These are phyloP conservation scores for Mrakia gelida DNA, from an alignment of 768 basidiomycete genomes.

Conservation along the genomic window DNA sequence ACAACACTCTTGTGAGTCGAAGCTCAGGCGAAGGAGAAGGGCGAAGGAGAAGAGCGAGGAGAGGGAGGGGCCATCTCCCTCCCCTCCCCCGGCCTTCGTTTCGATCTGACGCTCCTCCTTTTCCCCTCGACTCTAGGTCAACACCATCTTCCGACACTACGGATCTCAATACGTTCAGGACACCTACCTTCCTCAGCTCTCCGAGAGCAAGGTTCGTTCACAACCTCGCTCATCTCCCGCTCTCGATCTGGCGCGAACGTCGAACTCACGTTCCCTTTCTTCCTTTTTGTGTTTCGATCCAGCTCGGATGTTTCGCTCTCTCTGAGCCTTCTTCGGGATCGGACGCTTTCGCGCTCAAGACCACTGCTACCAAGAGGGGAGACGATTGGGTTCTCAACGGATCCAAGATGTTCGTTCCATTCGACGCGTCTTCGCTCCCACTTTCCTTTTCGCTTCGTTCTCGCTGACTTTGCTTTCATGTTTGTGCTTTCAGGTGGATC, in stretches of 20 bases:
- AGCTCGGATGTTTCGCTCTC: constrained; percentile 95
- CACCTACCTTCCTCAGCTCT: constrained; percentile 79
- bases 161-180: constrained; percentile 78
- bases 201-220: constrained; percentile 63
- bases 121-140: neutral
- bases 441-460: neutral
- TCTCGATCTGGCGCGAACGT: constrained; percentile 21
- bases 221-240: neutral
- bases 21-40: neutral
- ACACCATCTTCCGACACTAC: constrained; percentile 85
- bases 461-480: neutral
- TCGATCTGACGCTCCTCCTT: too few species aligned
- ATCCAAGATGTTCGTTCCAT: constrained; percentile 69
- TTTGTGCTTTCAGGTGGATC: constrained; percentile 59
- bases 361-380: constrained; percentile 71
- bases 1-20: constrained; percentile 84
- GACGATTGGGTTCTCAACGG: constrained; percentile 84
- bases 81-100: too few species aligned
- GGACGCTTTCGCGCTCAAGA: constrained; percentile 94
- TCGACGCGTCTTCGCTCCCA: neutral
- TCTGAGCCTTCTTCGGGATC: constrained; percentile 91
- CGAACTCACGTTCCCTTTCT: constrained; percentile 3
- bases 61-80: neutral
- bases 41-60: neutral
- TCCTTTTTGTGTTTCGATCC: neutral